phyloP scores from a whole-genome alignment of 2,329 filamentous ascomycete genomes.

The Helotiales sp. region DNA sequence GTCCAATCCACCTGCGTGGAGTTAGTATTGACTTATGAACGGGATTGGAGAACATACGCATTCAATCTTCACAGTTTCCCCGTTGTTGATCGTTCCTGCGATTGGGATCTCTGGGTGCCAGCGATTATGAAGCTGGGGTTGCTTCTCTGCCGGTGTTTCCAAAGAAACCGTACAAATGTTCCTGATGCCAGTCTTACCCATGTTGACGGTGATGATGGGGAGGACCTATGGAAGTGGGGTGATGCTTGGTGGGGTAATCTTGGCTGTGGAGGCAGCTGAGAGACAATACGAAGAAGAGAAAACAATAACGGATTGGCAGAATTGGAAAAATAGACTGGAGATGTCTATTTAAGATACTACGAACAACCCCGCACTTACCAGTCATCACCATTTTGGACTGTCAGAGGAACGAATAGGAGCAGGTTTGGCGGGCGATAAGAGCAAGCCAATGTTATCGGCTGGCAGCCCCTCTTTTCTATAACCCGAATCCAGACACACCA shows the following conservation, averaged over 20 bases:
- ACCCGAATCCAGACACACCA: neutral
- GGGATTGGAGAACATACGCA: slow-evolving; percentile 53
- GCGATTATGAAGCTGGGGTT: slow-evolving; percentile 77
- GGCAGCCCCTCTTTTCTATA: slow-evolving; percentile 15
- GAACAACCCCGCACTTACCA: slow-evolving; percentile 6
- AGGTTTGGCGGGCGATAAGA: slow-evolving; percentile 6
- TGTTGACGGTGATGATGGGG: slow-evolving; percentile 36
- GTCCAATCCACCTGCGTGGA: slow-evolving; percentile 51
- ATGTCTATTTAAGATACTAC: neutral
- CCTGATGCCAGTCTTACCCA: slow-evolving; percentile 63
- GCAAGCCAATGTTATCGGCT: slow-evolving; percentile 10
- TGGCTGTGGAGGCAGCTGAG: neutral
- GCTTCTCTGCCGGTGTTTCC: slow-evolving; percentile 72
- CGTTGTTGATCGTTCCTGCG: slow-evolving; percentile 74
- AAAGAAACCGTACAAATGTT: slow-evolving; percentile 76
- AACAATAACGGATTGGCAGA: neutral
- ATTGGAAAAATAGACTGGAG: neutral
- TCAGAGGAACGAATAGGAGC: slow-evolving; percentile 13
- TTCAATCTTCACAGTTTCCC: slow-evolving; percentile 91
- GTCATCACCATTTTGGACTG: neutral
- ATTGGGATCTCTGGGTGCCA: slow-evolving; percentile 92
- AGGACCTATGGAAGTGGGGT: neutral
- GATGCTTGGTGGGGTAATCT: neutral
- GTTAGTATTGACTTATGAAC: neutral
- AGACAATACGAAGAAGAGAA: neutral